phyloP scores from a whole-genome alignment of 1,284 basidiomycete species.

The Cutaneotrichosporon mucoides region DNA sequence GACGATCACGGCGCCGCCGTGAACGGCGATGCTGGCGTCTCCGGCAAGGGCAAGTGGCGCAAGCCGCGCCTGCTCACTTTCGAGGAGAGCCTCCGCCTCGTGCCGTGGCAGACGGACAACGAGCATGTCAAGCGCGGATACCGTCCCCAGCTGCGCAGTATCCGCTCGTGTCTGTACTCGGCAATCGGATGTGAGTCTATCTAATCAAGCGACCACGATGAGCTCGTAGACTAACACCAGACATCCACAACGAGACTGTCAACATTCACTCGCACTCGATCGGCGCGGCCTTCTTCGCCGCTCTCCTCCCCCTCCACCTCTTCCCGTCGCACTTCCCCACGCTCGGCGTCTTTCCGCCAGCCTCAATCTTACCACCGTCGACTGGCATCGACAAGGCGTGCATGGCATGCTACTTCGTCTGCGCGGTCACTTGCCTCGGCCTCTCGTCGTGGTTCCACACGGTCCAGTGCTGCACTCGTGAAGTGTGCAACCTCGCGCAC shows the following conservation, averaged over 20 bases:
- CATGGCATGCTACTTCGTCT: conserved; percentile 65
- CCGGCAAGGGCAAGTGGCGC: background rate
- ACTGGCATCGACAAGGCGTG: conserved; percentile 62
- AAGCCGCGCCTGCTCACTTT: conserved; percentile 26
- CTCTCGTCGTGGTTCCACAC: conserved; percentile 76
- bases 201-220: too few species aligned
- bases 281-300: conserved; percentile 64
- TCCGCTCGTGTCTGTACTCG: conserved; percentile 63
- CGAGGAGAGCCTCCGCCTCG: conserved; percentile 30
- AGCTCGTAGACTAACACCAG: conserved; percentile 47
- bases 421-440: conserved; percentile 68
- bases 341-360: conserved; percentile 19
- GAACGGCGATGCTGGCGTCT: too few species aligned
- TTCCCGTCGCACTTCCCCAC: conserved; percentile 52
- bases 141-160: conserved; percentile 63
- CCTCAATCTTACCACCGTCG: conserved; percentile 23
- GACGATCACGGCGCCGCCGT: too few species aligned
- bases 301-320: conserved; percentile 57
- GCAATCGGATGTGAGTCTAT: conserved; percentile 63
- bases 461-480: conserved; percentile 62
- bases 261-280: conserved; percentile 86
- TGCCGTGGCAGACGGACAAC: conserved; percentile 58
- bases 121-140: conserved; percentile 70
- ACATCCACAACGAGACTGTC: conserved; percentile 81
- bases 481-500: conserved; percentile 53